Conservation (phyloP, 768 basidiomycete species). For the Kwoniella newhampshirensis region DNA sequence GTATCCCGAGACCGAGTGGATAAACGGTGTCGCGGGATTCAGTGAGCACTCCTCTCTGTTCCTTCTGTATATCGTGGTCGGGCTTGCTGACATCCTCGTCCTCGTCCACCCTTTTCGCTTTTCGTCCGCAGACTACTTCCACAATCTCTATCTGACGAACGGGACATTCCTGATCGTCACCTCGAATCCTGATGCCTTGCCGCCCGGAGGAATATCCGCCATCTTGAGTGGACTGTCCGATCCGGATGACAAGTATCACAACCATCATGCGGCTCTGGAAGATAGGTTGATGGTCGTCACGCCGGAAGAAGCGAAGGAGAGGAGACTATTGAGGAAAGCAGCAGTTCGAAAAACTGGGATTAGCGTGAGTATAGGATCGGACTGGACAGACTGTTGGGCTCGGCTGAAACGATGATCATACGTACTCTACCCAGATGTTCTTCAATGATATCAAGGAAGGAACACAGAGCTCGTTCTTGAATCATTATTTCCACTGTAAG, state of each 20-base stretch:
- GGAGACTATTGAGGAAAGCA: conserved; percentile 11
- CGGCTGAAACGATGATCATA: neutral
- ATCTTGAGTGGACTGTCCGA: conserved; percentile 12
- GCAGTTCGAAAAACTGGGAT: conserved; percentile 19
- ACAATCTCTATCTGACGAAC: conserved; percentile 26
- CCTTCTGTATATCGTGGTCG: too few relatives aligned
- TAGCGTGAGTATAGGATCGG: conserved; percentile 12
- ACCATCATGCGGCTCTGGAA: conserved; percentile 13
- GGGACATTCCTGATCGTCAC: conserved; percentile 24
- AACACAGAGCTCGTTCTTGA: conserved; percentile 17
- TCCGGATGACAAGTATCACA: conserved; percentile 4
- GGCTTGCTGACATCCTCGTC: too few relatives aligned
- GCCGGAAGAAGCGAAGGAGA: conserved; percentile 16
- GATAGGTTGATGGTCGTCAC: conserved; percentile 19
- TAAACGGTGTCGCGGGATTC: conserved; percentile 21
- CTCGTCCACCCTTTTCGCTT: neutral
- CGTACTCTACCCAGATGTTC: conserved; percentile 19
- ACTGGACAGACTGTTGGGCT: too few relatives aligned
- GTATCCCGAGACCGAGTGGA: conserved; percentile 15
- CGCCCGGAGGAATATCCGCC: conserved; percentile 2
- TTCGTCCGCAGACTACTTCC: conserved; percentile 13
- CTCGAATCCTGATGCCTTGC: conserved; percentile 6
- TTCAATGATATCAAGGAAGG: conserved; percentile 17
- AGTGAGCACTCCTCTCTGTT: conserved; percentile 9
- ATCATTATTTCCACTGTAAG: conserved; percentile 33